phyloP scores from a whole-genome alignment of 176 grass and related monocot genomes.

The Phoenix roebelenii region DNA sequence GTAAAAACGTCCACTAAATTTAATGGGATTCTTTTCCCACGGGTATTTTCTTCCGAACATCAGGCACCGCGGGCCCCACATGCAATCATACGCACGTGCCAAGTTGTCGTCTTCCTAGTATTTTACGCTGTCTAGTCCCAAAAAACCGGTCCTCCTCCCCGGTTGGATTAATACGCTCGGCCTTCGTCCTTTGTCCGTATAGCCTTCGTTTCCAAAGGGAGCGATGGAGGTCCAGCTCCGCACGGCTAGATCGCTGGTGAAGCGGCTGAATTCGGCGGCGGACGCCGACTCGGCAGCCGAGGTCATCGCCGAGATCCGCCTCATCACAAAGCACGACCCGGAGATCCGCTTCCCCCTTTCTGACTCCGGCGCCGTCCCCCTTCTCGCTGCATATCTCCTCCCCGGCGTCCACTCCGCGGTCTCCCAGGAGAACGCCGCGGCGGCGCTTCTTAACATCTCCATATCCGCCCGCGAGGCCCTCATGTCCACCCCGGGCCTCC shows the following conservation, averaged over 20 bases:
- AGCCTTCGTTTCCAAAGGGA: too few species aligned
- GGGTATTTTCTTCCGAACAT: too few species aligned
- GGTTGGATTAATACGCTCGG: too few species aligned
- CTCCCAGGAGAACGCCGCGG: conserved; percentile 56
- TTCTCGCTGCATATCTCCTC: conserved; percentile 45
- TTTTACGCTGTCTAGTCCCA: too few species aligned
- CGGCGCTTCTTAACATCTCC: conserved; percentile 82
- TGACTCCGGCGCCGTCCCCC: conserved; percentile 45
- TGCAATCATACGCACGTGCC: too few species aligned
- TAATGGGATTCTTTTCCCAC: too few species aligned
- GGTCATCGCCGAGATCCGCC: conserved; percentile 50
- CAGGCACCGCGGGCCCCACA: too few species aligned
- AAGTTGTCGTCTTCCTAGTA: too few species aligned
- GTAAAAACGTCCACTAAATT: too few species aligned
- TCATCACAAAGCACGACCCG: conserved; percentile 55
- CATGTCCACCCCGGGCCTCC: conserved; percentile 48
- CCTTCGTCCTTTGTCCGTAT: too few species aligned
- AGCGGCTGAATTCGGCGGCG: conserved; percentile 31
- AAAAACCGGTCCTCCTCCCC: too few species aligned
- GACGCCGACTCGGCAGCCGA: conserved; percentile 28
- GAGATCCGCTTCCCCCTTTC: conserved; percentile 49
- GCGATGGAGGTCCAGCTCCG: conserved; percentile 60
- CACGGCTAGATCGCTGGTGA: conserved; percentile 47
- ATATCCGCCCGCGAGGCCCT: conserved; percentile 57
- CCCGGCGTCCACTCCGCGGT: background rate